Evolutionary conservation across 176 grass and related monocot genomes (phyloP), one percentile per base, ranked within the genome.

Genomic region (Aegilops bicornis): DNA sequence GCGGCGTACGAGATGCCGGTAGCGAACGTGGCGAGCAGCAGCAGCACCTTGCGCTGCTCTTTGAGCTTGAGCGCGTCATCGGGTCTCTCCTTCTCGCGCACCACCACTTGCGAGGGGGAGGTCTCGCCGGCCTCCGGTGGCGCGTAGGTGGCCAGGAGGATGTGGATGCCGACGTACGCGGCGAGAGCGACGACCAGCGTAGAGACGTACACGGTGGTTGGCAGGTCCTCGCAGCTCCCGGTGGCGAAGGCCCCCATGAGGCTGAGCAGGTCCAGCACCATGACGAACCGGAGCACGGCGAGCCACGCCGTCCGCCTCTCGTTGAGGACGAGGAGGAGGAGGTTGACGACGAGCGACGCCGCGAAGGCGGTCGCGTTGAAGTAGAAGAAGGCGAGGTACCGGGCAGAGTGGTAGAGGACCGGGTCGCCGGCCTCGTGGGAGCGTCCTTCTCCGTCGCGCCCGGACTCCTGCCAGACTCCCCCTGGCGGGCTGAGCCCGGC

Each of bases 381-480:
- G 79, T 93, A 93, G 83, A 81, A 93, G 85, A 93, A 93, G 9
- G 56, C 43, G 43, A 84, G 77, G 79, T 93, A 93, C n/a, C 84
- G 91, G 4, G 1, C 1, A 19, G 14, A 65, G 35, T 24, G 2
- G 8, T 37, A 59, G 0, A 90, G 88, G 36, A 85, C 78, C 19
- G 85, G 85, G 33, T 73, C 82, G 19, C 91, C 88, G 0, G 88
- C 84, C 0, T 25, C 4, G 27, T 76, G 56, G 16, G 47, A 4
- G 14, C 14, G 47, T 15, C 10, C 14, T 50, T 15, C 16, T 6
- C 16, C 50, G 50, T 2, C 23, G 1, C 7, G 13, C 0, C 1
- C 0, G 5, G 15, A 23, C 29, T 82, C 15, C 43, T 76, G 45
- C 87, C 87, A 92, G 37, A 82, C 20, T n/a, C 88, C 91, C 0